Evolutionary conservation across 2,329 filamentous ascomycete genomes (phyloP), one percentile per base, ranked within the genome.

Genomic region (Aspergillus intermedius): DNA sequence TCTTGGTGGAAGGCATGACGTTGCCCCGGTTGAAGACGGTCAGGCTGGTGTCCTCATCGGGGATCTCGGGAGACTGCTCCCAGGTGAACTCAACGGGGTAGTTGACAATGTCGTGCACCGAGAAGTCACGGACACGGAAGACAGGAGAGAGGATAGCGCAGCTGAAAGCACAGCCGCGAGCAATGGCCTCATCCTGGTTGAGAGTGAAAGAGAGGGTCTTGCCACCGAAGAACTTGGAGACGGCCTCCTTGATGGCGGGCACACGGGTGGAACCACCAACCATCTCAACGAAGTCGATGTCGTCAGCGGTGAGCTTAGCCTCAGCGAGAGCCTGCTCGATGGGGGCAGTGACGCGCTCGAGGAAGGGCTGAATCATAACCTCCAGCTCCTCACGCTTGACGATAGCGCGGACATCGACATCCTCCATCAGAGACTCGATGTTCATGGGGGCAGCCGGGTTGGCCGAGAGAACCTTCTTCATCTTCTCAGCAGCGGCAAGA

Each of bases 1-100:
- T 97, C 81, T 98, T 98, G 57, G 93, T 98, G 5, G 91, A 97
- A 47, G 93, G 93, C 79, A 98, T 86, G 55, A 95, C 84, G 66
- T 96, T 96, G 71, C 91, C 91, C 73, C 87, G 90, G 81, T 93
- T 94, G 76, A 98, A 98, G 64, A 98, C 93, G 32, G 88, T 95
- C 60, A 98, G 78, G 76, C 85, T 94, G 48, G 93, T 97, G 70
- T 97, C 93, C 78, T 98, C 93, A 62, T 98, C 93, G 22, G 93
- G 93, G 61, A 98, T 98, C 65, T 98, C 93, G 51, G 90, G 84
- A 22, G 91, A 94, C 79, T 97, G 95, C 78, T 98, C 93, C 93
- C 93, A 98, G 46, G 86, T 87, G 72, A 98, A 98, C 70, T 98
- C 91, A 69, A 98, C 95, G 44, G 93, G 93, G 77, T 97, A 98